Evolutionary conservation across 306 rosid genomes (phyloP).

Genomic region (Fagus crenata): DNA sequence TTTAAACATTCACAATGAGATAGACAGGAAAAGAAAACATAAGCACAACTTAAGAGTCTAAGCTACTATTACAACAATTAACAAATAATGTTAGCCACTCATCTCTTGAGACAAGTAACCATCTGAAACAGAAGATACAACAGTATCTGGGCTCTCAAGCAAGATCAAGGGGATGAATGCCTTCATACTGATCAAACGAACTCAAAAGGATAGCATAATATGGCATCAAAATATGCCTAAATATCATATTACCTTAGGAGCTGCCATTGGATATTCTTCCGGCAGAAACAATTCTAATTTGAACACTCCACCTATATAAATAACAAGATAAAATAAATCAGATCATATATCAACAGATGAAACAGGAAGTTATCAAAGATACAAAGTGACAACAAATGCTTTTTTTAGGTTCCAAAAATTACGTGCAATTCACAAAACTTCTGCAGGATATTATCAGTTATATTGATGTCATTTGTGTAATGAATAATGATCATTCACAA

Average conservation of each 20-base stretch:
- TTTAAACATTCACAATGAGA: too few species aligned
- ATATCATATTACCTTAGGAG: conserved; percentile 73
- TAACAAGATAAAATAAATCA: conserved; percentile 19
- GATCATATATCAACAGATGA: background rate
- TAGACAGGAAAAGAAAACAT: too few species aligned
- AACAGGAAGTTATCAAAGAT: background rate
- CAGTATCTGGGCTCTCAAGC: background rate
- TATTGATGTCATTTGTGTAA: background rate
- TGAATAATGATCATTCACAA: background rate
- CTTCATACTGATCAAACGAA: background rate
- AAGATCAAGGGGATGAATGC: background rate
- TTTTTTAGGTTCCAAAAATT: background rate
- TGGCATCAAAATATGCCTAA: conserved; percentile 15
- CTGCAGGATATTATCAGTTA: background rate
- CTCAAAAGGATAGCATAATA: background rate
- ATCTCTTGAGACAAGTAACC: conserved; percentile 3
- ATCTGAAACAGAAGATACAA: background rate
- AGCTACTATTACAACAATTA: too few species aligned
- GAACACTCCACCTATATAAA: conserved; percentile 83
- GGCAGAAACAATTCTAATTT: conserved; percentile 94
- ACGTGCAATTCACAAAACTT: background rate
- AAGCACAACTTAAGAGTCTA: too few species aligned
- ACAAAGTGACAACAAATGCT: background rate
- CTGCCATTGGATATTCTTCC: conserved; percentile 99
- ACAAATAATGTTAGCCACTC: background rate